Evolutionary conservation across 495 filamentous ascomycete species (phyloP).

Genomic region (Bacidia gigantensis): DNA sequence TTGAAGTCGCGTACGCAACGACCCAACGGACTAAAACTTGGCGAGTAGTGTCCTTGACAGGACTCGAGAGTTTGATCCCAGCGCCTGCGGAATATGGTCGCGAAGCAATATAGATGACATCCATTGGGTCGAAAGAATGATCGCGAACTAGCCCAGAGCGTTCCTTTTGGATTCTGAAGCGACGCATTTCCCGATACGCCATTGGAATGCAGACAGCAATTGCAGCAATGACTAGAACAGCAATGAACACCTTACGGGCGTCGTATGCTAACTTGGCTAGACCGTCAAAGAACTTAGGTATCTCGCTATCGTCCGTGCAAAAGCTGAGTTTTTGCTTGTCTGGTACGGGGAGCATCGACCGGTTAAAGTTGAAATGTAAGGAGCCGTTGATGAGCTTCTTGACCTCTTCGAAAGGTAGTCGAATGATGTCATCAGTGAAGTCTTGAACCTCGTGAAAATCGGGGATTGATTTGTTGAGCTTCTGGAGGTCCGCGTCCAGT

Average conservation of each 20-base stretch:
- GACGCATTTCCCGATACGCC: slow-evolving; percentile 64
- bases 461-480: slow-evolving; percentile 64
- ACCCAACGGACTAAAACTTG: slow-evolving; percentile 70
- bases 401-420: slow-evolving; percentile 62
- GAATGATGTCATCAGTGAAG: slow-evolving; percentile 54
- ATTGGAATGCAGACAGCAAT: slow-evolving; percentile 60
- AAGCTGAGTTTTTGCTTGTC: slow-evolving; percentile 70
- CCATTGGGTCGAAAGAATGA: slow-evolving; percentile 61
- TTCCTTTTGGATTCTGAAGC: slow-evolving; percentile 58
- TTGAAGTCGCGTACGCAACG: slow-evolving; percentile 72
- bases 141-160: slow-evolving; percentile 53
- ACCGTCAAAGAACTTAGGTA: slow-evolving; percentile 74
- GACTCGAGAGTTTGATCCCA: slow-evolving; percentile 59
- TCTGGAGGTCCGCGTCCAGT: slow-evolving; percentile 48
- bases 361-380: slow-evolving; percentile 65
- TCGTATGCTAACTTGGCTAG: slow-evolving; percentile 44
- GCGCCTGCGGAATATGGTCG: slow-evolving; percentile 55
- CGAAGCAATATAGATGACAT: slow-evolving; percentile 78
- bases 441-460: slow-evolving; percentile 73
- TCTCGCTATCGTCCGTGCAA: slow-evolving; percentile 70
- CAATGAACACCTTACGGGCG: slow-evolving; percentile 61
- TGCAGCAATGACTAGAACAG: slow-evolving; percentile 53
- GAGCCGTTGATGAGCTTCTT: slow-evolving; percentile 54
- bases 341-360: slow-evolving; percentile 62
- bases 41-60: slow-evolving; percentile 51